These are phyloP conservation scores for Alternaria incomplexa DNA, from an alignment of 2,329 filamentous ascomycete genomes.

Conservation along the genomic window DNA sequence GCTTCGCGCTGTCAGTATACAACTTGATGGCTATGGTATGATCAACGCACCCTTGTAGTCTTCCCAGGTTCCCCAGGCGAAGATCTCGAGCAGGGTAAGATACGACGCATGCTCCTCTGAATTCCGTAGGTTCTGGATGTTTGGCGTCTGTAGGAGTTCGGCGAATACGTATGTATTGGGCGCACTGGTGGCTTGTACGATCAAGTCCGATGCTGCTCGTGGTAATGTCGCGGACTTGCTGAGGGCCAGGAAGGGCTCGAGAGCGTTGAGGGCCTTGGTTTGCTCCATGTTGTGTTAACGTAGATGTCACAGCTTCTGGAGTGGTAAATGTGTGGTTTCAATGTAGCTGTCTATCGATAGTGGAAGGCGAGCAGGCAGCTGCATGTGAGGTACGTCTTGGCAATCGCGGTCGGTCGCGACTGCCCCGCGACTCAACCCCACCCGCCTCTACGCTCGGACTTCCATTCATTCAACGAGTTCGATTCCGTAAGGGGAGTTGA, in stretches of 20 bases:
- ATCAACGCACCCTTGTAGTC: slow-evolving; percentile 67
- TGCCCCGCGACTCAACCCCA: slow-evolving; percentile 24
- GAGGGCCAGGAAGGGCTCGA: slow-evolving; percentile 87
- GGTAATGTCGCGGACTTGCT: slow-evolving; percentile 85
- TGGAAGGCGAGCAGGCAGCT: slow-evolving; percentile 19
- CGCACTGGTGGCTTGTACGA: slow-evolving; percentile 86
- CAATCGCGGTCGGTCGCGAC: slow-evolving; percentile 24
- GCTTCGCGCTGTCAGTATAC: slow-evolving; percentile 14
- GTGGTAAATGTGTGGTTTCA: background rate
- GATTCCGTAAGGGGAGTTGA: background rate
- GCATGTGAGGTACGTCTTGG: slow-evolving; percentile 17
- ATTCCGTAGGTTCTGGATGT: slow-evolving; percentile 73
- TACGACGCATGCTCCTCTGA: slow-evolving; percentile 68
- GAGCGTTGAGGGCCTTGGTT: slow-evolving; percentile 64
- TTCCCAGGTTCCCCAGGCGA: slow-evolving; percentile 88
- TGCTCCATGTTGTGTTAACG: slow-evolving; percentile 71
- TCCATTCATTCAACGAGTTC: background rate
- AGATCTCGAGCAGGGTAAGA: slow-evolving; percentile 80
- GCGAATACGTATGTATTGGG: slow-evolving; percentile 91
- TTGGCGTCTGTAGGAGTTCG: slow-evolving; percentile 83
- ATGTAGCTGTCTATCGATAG: background rate
- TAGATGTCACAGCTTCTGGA: background rate
- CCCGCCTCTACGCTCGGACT: background rate
- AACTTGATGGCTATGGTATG: background rate
- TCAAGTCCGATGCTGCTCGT: slow-evolving; percentile 82